Conservation (phyloP, 106 monocot genomes). For the Acanthochlamys bracteata region DNA sequence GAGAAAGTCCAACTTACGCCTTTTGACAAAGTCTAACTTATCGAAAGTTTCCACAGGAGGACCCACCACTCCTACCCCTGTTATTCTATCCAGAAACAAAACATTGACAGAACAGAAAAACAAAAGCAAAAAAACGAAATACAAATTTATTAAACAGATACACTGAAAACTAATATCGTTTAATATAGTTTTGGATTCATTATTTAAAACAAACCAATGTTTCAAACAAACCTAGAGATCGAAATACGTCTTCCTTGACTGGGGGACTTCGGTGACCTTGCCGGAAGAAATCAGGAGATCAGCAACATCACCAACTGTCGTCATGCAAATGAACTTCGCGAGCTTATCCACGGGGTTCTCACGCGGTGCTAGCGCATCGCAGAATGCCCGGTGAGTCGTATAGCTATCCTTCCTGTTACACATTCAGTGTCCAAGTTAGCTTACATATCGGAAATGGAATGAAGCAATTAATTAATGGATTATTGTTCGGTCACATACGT, state of each 20-base stretch:
- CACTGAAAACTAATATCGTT: no score
- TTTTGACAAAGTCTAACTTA: no score
- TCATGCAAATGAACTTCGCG: neutral
- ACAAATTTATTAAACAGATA: no score
- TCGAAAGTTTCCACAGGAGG: no score
- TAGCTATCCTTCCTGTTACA: constrained; percentile 2
- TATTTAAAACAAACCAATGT: no score
- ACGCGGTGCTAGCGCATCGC: neutral
- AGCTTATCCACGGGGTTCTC: neutral
- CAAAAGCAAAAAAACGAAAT: no score
- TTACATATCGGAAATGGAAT: neutral
- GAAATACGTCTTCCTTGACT: neutral
- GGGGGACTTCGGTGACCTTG: neutral
- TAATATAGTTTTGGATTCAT: no score
- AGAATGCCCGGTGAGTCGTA: constrained; percentile 3
- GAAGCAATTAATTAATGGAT: neutral
- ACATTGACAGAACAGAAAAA: no score
- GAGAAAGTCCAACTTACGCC: no score
- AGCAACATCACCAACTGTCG: no score
- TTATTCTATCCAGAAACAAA: no score
- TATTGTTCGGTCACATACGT: neutral
- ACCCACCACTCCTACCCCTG: no score
- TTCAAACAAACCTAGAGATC: neutral
- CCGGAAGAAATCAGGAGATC: neutral
- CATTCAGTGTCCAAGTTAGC: neutral